A percentile compares a stretch with the other conserved stretches of the same genome.
Evolutionary conservation across 1,139 yeast genomes (phyloP).

Genomic region (Protomyces arabidopsidicola): DNA sequence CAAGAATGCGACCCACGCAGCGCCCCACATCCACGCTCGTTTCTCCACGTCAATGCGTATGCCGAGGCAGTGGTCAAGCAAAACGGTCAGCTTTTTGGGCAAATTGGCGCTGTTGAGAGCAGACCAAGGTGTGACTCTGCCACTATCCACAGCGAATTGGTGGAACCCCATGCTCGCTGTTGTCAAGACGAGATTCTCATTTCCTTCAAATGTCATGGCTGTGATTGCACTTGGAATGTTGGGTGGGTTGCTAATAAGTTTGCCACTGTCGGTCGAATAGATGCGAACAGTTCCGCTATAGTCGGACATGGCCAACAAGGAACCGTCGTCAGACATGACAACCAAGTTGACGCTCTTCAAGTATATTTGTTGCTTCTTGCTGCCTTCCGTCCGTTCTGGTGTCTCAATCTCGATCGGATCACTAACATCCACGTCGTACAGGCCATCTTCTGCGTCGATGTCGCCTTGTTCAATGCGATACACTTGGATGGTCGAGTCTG

Average conservation of each 20-base stretch:
- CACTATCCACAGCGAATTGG: constrained; percentile 52
- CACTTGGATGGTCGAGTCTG: constrained; percentile 59
- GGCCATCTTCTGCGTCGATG: constrained; percentile 45
- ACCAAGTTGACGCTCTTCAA: constrained; percentile 50
- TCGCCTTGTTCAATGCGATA: constrained; percentile 44
- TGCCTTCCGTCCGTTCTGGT: constrained; percentile 12
- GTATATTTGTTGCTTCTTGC: constrained; percentile 24
- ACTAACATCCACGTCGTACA: constrained; percentile 40
- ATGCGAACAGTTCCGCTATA: constrained; percentile 64
- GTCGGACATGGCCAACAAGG: constrained; percentile 54
- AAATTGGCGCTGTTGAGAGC: constrained; percentile 66
- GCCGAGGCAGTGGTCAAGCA: constrained; percentile 71
- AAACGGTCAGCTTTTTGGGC: constrained; percentile 58
- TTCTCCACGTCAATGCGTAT: constrained; percentile 46
- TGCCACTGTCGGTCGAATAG: constrained; percentile 38
- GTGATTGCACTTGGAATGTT: constrained; percentile 59
- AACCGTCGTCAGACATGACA: constrained; percentile 47
- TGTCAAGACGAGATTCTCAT: constrained; percentile 43
- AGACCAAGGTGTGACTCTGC: constrained; percentile 68
- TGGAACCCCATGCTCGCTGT: constrained; percentile 70
- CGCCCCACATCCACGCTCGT: constrained; percentile 75
- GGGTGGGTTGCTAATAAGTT: constrained; percentile 39
- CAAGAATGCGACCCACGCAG: constrained; percentile 75
- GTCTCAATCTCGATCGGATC: constrained; percentile 30
- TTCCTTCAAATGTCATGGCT: constrained; percentile 53